These are phyloP conservation scores for Penicillium salamii DNA, from an alignment of 495 filamentous ascomycete genomes.

Conservation along the genomic window DNA sequence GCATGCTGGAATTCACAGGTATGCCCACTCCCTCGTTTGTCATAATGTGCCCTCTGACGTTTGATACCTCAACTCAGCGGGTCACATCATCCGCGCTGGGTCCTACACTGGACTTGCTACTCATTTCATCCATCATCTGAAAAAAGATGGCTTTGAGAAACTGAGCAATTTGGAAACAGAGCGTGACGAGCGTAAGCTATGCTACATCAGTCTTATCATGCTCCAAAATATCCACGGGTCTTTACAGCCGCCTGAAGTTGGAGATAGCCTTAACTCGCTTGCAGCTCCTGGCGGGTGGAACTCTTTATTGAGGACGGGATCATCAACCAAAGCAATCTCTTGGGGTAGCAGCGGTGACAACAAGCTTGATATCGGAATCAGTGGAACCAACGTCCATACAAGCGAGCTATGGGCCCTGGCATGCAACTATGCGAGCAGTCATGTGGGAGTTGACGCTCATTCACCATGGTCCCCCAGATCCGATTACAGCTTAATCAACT, in stretches of 20 bases:
- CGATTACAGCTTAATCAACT: conserved; percentile 39
- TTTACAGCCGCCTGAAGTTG: conserved; percentile 9
- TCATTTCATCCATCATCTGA: conserved; percentile 34
- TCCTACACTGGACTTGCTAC: conserved; percentile 34
- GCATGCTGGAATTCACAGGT: conserved; percentile 42
- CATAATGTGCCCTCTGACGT: neutral
- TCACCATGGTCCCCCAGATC: conserved; percentile 45
- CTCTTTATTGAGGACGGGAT: conserved; percentile 1
- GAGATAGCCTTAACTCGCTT: neutral
- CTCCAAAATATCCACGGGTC: conserved; percentile 36
- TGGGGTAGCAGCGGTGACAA: conserved; percentile 8
- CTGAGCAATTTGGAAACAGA: conserved; percentile 22
- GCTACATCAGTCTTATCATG: conserved; percentile 37
- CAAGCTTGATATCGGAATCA: conserved; percentile 35
- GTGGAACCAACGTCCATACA: conserved; percentile 32
- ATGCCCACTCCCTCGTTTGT: neutral
- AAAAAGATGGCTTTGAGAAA: conserved; percentile 16
- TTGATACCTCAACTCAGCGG: conserved; percentile 16
- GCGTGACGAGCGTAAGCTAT: conserved; percentile 35
- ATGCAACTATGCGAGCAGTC: conserved; percentile 35
- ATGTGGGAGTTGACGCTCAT: conserved; percentile 22
- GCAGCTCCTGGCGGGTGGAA: neutral
- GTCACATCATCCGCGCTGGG: conserved; percentile 36
- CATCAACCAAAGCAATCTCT: neutral
- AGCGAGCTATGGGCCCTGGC: conserved; percentile 41